Conservation (phyloP, 116 monocot genomes). For the Phalaenopsis hybrid region DNA sequence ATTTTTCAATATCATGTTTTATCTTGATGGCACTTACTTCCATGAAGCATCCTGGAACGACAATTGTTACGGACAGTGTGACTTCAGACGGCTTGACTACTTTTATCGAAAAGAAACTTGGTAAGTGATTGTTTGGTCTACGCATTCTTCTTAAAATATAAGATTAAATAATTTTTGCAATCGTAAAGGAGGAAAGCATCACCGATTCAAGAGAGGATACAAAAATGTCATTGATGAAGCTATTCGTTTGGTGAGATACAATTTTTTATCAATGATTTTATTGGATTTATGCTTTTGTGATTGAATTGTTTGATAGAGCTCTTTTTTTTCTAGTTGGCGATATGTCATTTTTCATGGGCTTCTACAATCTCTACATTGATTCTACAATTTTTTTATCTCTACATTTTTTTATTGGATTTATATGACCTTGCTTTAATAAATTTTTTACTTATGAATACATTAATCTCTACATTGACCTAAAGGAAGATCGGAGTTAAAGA, state of each 20-base stretch:
- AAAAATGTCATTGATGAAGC: constrained; percentile 99
- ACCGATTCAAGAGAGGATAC: constrained; percentile 95
- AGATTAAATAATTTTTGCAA: constrained; percentile 3
- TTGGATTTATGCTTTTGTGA: not conserved
- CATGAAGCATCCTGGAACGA: constrained; percentile 83
- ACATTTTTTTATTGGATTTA: no score
- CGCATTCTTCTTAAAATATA: not conserved
- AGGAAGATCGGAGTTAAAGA: not conserved
- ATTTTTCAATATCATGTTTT: not conserved
- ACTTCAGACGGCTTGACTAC: constrained; percentile 95
- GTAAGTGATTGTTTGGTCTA: constrained; percentile 24
- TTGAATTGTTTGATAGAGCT: not conserved
- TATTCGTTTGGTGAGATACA: constrained; percentile 71
- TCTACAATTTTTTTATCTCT: no score
- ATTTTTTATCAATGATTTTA: not conserved
- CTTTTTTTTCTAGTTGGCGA: not conserved
- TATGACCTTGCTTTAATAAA: not conserved
- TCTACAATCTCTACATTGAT: not conserved
- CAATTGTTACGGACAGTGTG: constrained; percentile 94
- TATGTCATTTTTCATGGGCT: not conserved
- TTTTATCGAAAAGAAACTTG: constrained; percentile 95
- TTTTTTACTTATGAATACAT: not conserved
- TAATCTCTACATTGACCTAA: not conserved
- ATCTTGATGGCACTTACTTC: constrained; percentile 5
- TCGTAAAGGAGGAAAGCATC: constrained; percentile 80